Percentiles rank a stretch among this genome's conserved stretches.
These are phyloP conservation scores for Punctularia strigosozonata DNA, from an alignment of 768 basidiomycete species.

Conservation along the genomic window DNA sequence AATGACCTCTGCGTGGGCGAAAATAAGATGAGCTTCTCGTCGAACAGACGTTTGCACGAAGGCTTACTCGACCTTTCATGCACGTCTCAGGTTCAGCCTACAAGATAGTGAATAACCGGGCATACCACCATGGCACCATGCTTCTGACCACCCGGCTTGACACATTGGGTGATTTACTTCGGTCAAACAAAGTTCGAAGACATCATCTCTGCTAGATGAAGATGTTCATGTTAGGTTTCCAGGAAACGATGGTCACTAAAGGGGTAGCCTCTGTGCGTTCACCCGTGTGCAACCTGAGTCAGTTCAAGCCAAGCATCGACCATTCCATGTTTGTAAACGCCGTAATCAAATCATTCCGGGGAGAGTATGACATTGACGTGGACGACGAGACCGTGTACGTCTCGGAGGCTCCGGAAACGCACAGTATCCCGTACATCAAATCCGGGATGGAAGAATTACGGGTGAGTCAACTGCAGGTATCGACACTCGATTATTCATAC, in stretches of 20 bases:
- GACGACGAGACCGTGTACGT: slow-evolving; percentile 21
- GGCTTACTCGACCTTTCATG: too few species aligned
- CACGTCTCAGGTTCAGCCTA: slow-evolving; percentile 98
- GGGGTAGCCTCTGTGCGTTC: slow-evolving; percentile 89
- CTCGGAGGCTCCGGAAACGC: slow-evolving; percentile 32
- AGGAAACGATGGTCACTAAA: slow-evolving; percentile 76
- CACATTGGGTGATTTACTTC: slow-evolving; percentile 62
- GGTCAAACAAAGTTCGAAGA: slow-evolving; percentile 43
- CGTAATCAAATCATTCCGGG: slow-evolving; percentile 54
- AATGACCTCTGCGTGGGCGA: slow-evolving; percentile 82
- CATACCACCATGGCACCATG: slow-evolving; percentile 99
- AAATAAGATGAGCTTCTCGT: slow-evolving; percentile 69
- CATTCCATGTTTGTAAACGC: slow-evolving; percentile 66
- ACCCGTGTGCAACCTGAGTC: slow-evolving; percentile 74
- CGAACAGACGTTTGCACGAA: slow-evolving; percentile 4
- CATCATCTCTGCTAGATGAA: background rate
- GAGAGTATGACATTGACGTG: slow-evolving; percentile 35
- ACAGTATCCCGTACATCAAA: slow-evolving; percentile 45
- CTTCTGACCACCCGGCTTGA: slow-evolving; percentile 73
- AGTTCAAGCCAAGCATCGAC: slow-evolving; percentile 35
- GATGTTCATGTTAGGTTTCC: background rate
- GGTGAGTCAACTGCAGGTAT: slow-evolving; percentile 33
- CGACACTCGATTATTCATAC: background rate
- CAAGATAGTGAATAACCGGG: slow-evolving; percentile 82
- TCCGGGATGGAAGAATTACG: slow-evolving; percentile 64